Conservation (phyloP, 371 early-diverging fungal species). For the Mortierella sp. region DNA sequence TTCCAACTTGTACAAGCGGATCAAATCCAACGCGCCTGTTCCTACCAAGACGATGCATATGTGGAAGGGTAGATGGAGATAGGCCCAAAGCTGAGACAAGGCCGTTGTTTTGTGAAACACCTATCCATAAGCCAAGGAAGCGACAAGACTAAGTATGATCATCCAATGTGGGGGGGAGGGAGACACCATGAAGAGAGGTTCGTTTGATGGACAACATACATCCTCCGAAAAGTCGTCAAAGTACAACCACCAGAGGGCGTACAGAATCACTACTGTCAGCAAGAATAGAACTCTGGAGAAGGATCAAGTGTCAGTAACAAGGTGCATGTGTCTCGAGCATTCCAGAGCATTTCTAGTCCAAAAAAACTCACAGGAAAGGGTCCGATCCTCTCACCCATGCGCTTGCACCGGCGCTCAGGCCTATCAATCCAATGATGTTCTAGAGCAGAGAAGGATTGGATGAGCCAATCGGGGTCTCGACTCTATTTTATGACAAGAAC, state of each 20-base stretch:
- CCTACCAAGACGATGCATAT: slow-evolving; percentile 67
- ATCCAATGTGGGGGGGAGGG: too few species aligned
- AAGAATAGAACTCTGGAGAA: slow-evolving; percentile 22
- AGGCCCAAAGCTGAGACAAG: slow-evolving; percentile 66
- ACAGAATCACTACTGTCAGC: slow-evolving; percentile 26
- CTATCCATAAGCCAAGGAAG: too few species aligned
- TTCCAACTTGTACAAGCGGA: slow-evolving; percentile 54
- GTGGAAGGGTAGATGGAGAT: slow-evolving; percentile 69
- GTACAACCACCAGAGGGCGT: slow-evolving; percentile 45
- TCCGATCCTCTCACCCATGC: slow-evolving; percentile 21
- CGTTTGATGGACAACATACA: slow-evolving; percentile 13
- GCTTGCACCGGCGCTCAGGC: slow-evolving; percentile 28
- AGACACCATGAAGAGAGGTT: too few species aligned
- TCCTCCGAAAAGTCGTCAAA: slow-evolving; percentile 52
- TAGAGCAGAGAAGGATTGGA: neutral
- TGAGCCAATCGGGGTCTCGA: too few species aligned
- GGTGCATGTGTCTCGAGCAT: too few species aligned
- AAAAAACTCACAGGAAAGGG: slow-evolving; percentile 27
- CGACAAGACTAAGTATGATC: too few species aligned
- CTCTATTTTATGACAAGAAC: too few species aligned
- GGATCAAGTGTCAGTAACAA: too few species aligned
- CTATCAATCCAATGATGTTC: slow-evolving; percentile 41
- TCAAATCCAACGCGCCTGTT: slow-evolving; percentile 63
- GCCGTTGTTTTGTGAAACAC: slow-evolving; percentile 41
- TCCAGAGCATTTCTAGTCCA: too few species aligned